Conservation (phyloP, 2,329 filamentous ascomycete species). For the Pestalotiopsis sp. region DNA sequence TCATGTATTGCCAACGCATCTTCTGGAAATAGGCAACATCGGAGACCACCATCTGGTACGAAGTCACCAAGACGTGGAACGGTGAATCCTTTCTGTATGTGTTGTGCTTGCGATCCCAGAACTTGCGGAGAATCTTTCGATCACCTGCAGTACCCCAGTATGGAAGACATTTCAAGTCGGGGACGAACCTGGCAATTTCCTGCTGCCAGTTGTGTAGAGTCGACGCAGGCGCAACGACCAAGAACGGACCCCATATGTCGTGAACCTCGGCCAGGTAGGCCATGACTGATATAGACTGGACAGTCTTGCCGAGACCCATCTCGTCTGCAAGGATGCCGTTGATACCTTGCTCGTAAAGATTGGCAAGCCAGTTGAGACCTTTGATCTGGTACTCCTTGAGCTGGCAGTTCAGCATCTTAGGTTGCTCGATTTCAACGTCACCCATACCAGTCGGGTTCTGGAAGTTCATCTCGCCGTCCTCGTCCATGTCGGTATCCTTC, state of each 20-base stretch:
- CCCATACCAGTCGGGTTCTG: constrained; percentile 96
- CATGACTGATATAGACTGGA: constrained; percentile 99
- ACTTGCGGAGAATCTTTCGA: constrained; percentile 94
- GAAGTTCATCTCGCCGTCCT: constrained; percentile 99
- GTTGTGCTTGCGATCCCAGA: constrained; percentile 97
- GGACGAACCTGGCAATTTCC: constrained; percentile 94
- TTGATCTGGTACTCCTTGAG: constrained; percentile 99
- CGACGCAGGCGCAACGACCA: constrained; percentile 94
- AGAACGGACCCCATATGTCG: constrained; percentile 96
- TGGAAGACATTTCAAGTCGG: constrained; percentile 89
- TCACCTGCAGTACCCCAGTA: constrained; percentile 97
- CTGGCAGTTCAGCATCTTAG: constrained; percentile 88
- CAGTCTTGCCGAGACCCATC: constrained; percentile 99
- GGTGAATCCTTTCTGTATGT: constrained; percentile 92
- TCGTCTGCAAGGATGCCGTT: constrained; percentile 98
- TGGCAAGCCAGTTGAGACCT: constrained; percentile 98
- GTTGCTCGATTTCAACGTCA: constrained; percentile 91
- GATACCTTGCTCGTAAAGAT: constrained; percentile 98
- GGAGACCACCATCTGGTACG: constrained; percentile 94
- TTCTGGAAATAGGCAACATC: constrained; percentile 98
- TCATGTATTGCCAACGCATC: constrained; percentile 99
- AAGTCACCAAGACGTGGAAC: constrained; percentile 95
- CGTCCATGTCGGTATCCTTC: constrained; percentile 70
- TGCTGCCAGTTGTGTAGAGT: constrained; percentile 99
- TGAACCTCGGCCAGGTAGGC: constrained; percentile 96